phyloP scores from a whole-genome alignment of 2,329 filamentous ascomycete genomes.

The Graphilbum fragrans region DNA sequence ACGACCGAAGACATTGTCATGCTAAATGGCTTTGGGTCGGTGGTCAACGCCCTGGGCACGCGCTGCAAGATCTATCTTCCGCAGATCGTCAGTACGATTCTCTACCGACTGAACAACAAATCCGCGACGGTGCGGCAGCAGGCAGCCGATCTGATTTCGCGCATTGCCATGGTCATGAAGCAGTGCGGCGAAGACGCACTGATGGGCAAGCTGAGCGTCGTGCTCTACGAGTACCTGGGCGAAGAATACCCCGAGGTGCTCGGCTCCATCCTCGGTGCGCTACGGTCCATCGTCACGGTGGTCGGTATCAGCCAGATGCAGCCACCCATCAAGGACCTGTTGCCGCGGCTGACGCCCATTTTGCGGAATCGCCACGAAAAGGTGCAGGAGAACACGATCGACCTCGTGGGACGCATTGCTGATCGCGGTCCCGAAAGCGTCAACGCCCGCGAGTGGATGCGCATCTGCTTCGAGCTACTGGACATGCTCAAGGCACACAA shows the following conservation, averaged over 20 bases:
- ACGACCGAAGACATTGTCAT: conserved; percentile 92
- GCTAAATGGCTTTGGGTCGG: conserved; percentile 94
- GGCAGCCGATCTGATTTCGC: conserved; percentile 88
- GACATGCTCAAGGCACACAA: conserved; percentile 99
- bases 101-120: conserved; percentile 97
- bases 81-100: conserved; percentile 92
- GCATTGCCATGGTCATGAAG: conserved; percentile 98
- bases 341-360: conserved; percentile 94
- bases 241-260: conserved; percentile 98
- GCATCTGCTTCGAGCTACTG: conserved; percentile 95
- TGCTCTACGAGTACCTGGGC: conserved; percentile 94
- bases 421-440: conserved; percentile 94
- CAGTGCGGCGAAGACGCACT: conserved; percentile 93
- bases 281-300: conserved; percentile 93
- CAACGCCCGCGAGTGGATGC: conserved; percentile 98
- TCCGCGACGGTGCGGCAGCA: conserved; percentile 93
- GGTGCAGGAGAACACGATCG: conserved; percentile 98
- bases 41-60: conserved; percentile 87
- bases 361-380: conserved; percentile 97
- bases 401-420: conserved; percentile 93
- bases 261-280: conserved; percentile 86
- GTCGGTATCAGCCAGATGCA: conserved; percentile 98
- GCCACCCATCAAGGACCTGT: conserved; percentile 88
- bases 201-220: conserved; percentile 88
- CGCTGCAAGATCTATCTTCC: conserved; percentile 94